These are phyloP conservation scores for Teratosphaeria destructans DNA, from an alignment of 2,329 filamentous ascomycete species.

Conservation along the genomic window DNA sequence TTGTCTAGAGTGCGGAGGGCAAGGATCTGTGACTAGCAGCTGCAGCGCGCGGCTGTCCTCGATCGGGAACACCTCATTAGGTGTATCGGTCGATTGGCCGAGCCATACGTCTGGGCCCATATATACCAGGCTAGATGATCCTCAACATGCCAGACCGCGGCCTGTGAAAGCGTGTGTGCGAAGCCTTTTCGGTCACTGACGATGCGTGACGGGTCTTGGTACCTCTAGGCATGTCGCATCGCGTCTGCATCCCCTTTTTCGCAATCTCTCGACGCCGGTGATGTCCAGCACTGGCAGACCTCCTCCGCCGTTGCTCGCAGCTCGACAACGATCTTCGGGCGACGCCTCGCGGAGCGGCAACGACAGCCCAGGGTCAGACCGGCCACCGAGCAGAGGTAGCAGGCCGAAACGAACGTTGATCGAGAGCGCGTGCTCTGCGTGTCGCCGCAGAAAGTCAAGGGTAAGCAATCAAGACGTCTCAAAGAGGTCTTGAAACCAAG, in stretches of 20 bases:
- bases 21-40: background rate
- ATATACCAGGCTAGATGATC: background rate
- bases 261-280: background rate
- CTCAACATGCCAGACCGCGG: background rate
- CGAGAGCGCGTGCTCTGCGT: slow-evolving; percentile 15
- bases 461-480: slow-evolving; percentile 3
- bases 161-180: background rate
- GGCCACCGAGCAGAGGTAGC: background rate
- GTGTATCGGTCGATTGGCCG: background rate
- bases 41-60: background rate
- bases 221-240: background rate
- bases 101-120: background rate
- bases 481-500: background rate
- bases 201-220: background rate
- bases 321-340: background rate
- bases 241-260: background rate
- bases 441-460: slow-evolving; percentile 13
- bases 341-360: background rate
- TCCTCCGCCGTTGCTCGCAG: background rate
- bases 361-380: background rate
- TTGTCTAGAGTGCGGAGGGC: background rate
- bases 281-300: slow-evolving; percentile 1
- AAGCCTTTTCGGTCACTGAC: background rate
- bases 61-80: background rate
- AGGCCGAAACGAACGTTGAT: slow-evolving; percentile 13